Evolutionary conservation across 176 grass and related monocot genomes (phyloP), one percentile per base, ranked within the genome.

Genomic region (Sorghum bicolor): DNA sequence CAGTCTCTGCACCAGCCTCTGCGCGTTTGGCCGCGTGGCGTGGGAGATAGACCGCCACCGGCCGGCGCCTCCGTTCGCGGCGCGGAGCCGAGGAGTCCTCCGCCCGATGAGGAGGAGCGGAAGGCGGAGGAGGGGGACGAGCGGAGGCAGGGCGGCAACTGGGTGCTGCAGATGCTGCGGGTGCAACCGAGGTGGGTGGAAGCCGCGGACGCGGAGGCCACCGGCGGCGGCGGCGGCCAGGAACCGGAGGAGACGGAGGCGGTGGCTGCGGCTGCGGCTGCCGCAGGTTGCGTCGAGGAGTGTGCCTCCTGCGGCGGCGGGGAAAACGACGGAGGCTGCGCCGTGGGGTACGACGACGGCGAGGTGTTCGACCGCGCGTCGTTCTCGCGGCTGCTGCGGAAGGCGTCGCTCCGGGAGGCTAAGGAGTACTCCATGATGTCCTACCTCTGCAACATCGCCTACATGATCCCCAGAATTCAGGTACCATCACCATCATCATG

Each of bases 91-190:
- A 75, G 71, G 82, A 83, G 37, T 4, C 57, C 43, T 3, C 44
- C 44, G 44, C 44, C 71, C 41, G 72, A 67, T 19, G 72, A 67
- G 10, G 83, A 40, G 67, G 68, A 41, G 44, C 43, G 44, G 50
- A 76, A 66, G 5, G 80, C 12, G 60, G 75, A 43, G 60, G 75
- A 40, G 17, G 70, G 41, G 19, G 70, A 60, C 64, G 82, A 85
- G 25, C 41, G 68, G 80, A 83, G n/a, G 82, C 82, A 89, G 89
- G 83, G 65, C n/a, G 83, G 65, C n/a, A 95, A 91, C 47, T 98
- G 93, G 96, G 93, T 98, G 74, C 63, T 94, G 85, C 89, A 95
- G 75, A 98, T 98, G 82, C 74, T 98, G 78, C 83, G 93, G 64
- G 93, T 98, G 80, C 84, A 94, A 52, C 87, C 87, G 6, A 58